Conservation (phyloP, 1,284 basidiomycete genomes). For the Tylopilus sp. region DNA sequence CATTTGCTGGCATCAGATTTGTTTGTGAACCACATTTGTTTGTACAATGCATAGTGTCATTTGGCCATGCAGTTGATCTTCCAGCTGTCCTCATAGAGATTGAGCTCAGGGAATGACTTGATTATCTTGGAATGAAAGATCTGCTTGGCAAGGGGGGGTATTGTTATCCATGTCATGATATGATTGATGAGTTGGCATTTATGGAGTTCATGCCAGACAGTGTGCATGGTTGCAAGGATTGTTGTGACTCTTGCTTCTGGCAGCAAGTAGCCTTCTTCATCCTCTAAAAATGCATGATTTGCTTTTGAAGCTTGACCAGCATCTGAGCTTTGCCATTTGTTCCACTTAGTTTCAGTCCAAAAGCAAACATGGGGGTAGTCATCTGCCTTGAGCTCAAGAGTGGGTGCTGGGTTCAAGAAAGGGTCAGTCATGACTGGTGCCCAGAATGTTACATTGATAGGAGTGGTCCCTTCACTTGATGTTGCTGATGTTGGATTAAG, state of each 20-base stretch:
- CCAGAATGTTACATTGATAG: neutral
- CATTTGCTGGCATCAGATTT: neutral
- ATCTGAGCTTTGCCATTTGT: neutral
- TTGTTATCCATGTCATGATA: neutral
- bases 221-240: neutral
- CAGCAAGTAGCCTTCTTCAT: neutral
- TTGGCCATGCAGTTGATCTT: neutral
- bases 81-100: neutral
- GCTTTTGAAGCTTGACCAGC: neutral
- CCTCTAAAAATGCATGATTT: neutral
- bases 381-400: neutral
- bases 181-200: neutral
- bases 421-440: neutral
- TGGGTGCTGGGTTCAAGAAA: neutral
- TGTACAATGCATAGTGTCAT: neutral
- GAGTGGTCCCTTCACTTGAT: neutral
- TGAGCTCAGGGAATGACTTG: neutral
- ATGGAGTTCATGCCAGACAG: neutral
- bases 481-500: neutral
- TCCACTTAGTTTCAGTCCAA: neutral
- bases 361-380: neutral
- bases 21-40: neutral
- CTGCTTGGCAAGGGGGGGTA: neutral
- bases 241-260: neutral
- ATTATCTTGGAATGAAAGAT: neutral